These are phyloP conservation scores for Lipomyces lipofer DNA, from an alignment of 805 yeast genomes.

Conservation along the genomic window DNA sequence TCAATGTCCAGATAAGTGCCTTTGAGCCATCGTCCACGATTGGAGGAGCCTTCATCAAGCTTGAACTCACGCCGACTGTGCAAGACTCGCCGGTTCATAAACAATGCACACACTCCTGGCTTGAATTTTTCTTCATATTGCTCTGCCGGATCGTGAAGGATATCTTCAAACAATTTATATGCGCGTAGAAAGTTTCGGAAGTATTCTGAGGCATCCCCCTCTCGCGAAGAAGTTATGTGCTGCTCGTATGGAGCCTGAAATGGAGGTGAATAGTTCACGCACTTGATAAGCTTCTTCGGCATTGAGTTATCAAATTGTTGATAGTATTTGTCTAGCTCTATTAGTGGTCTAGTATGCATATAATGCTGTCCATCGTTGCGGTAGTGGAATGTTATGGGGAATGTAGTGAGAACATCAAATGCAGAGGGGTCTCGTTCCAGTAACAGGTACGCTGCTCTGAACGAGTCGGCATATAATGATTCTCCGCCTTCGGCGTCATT, in stretches of 20 bases:
- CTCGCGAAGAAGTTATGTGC: conserved; percentile 24
- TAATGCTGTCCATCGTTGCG: conserved; percentile 62
- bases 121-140: conserved; percentile 56
- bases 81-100: conserved; percentile 68
- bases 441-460: conserved; percentile 61
- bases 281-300: conserved; percentile 47
- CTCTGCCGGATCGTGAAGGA: conserved; percentile 53
- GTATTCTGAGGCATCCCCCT: conserved; percentile 46
- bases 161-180: conserved; percentile 62
- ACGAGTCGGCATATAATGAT: conserved; percentile 68
- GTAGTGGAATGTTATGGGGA: conserved; percentile 72
- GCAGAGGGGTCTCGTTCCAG: conserved; percentile 59
- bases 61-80: conserved; percentile 59
- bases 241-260: conserved; percentile 76
- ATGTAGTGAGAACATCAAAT: conserved; percentile 57
- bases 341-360: conserved; percentile 59
- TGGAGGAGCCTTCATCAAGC: background rate
- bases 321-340: conserved; percentile 54
- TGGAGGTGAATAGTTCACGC: conserved; percentile 76
- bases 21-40: conserved; percentile 64
- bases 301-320: background rate
- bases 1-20: conserved; percentile 77
- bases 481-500: conserved; percentile 61
- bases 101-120: conserved; percentile 63
- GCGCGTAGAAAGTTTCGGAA: conserved; percentile 47